Percentiles rank a stretch among this genome's conserved stretches.
These are phyloP conservation scores for Plasmodium reichenowi DNA, from an alignment of 169 alveolate species.

Conservation along the genomic window DNA sequence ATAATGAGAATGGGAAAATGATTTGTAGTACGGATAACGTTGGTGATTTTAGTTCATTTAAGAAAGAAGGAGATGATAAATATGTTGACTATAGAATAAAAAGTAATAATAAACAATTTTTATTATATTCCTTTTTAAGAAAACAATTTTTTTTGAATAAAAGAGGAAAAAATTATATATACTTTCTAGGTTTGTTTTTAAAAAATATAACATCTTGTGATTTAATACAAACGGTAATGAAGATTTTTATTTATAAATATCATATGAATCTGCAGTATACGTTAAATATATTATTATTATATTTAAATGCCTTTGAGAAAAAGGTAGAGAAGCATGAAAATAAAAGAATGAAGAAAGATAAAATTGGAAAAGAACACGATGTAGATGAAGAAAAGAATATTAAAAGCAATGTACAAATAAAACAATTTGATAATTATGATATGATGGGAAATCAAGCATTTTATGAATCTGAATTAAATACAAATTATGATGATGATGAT, in stretches of 20 bases:
- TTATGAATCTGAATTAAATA: no score
- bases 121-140: conserved; percentile 64
- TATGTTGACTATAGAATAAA: background rate
- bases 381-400: background rate
- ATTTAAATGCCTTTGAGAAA: conserved; percentile 44
- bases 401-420: background rate
- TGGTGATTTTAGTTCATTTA: background rate
- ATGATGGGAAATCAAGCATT: no score
- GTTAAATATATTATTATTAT: conserved; percentile 21
- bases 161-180: conserved; percentile 52
- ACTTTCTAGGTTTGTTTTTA: conserved; percentile 22
- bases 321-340: conserved; percentile 8
- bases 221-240: conserved; percentile 12
- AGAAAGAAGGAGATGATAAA: background rate
- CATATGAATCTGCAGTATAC: conserved; percentile 52
- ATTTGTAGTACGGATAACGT: background rate
- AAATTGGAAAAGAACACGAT: background rate
- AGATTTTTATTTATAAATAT: conserved; percentile 5
- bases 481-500: no score
- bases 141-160: conserved; percentile 38
- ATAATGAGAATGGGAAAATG: no score
- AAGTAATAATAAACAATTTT: conserved; percentile 20
- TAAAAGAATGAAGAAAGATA: background rate
- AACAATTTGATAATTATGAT: no score
- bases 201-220: conserved; percentile 28